Evolutionary conservation across 2,329 filamentous ascomycete species (phyloP).

Genomic region (Fusarium aywerte): DNA sequence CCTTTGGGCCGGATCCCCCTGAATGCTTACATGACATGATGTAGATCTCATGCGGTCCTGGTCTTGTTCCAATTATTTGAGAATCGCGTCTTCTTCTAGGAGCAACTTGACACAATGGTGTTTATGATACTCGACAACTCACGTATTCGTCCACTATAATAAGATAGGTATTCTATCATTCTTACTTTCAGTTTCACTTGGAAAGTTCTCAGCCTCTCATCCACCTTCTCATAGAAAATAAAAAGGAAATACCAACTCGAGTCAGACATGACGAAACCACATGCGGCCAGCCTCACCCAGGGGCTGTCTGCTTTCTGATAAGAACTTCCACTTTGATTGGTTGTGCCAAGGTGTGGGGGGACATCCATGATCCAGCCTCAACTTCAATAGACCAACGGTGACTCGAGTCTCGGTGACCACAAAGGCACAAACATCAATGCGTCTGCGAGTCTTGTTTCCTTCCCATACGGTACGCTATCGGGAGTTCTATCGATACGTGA

Average conservation of each 20-base stretch:
- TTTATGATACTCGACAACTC: slow-evolving; percentile 2
- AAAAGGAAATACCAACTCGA: slow-evolving; percentile 16
- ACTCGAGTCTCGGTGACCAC: slow-evolving; percentile 3
- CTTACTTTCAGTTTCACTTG: neutral
- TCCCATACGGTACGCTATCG: neutral
- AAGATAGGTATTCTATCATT: neutral
- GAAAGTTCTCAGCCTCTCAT: neutral
- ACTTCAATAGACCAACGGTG: slow-evolving; percentile 17
- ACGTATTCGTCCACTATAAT: neutral
- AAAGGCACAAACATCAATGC: slow-evolving; percentile 17
- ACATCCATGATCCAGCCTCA: slow-evolving; percentile 21
- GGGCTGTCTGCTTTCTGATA: slow-evolving; percentile 38
- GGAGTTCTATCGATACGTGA: neutral
- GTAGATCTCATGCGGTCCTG: slow-evolving; percentile 6
- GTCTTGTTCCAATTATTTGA: neutral
- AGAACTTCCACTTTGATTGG: slow-evolving; percentile 44
- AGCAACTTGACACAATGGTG: neutral
- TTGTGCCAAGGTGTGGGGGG: slow-evolving; percentile 36
- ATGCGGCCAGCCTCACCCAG: slow-evolving; percentile 6
- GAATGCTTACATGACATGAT: slow-evolving; percentile 15
- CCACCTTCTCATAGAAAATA: slow-evolving; percentile 10
- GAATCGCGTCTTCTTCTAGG: neutral
- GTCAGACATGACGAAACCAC: slow-evolving; percentile 29
- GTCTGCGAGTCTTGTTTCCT: neutral
- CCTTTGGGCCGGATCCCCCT: slow-evolving; percentile 26